These are phyloP conservation scores for Zymoseptoria brevis DNA, from an alignment of 2,329 filamentous ascomycete genomes.

Conservation along the genomic window DNA sequence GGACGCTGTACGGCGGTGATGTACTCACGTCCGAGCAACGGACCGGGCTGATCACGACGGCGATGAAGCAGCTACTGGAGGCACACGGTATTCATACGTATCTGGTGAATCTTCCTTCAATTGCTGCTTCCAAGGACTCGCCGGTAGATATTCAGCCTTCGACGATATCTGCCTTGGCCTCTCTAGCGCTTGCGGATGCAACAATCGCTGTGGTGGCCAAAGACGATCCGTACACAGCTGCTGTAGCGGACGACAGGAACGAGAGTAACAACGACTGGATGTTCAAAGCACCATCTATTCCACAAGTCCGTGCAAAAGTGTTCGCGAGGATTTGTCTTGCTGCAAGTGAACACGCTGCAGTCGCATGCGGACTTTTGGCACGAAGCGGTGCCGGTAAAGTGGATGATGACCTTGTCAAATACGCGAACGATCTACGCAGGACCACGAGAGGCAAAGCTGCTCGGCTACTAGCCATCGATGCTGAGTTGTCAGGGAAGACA, in stretches of 20 bases:
- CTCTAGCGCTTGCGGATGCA: conserved; percentile 74
- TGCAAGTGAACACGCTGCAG: conserved; percentile 76
- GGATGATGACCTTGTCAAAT: conserved; percentile 59
- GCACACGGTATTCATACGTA: conserved; percentile 72
- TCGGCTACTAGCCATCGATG: conserved; percentile 82
- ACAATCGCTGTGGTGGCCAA: conserved; percentile 85
- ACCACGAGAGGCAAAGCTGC: conserved; percentile 78
- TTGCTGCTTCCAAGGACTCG: conserved; percentile 40
- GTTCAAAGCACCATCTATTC: conserved; percentile 81
- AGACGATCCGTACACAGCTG: conserved; percentile 84
- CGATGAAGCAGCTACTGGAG: conserved; percentile 69
- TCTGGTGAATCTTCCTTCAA: conserved; percentile 43
- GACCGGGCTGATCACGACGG: conserved; percentile 59
- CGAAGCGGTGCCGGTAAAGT: conserved; percentile 44
- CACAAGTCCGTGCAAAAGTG: conserved; percentile 79
- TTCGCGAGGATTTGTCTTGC: conserved; percentile 83
- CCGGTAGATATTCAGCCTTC: conserved; percentile 37
- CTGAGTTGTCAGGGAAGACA: conserved; percentile 71
- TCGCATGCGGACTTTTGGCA: conserved; percentile 51
- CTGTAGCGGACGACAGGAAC: conserved; percentile 73
- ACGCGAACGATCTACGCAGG: conserved; percentile 65
- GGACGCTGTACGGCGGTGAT: conserved; percentile 62
- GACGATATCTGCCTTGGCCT: conserved; percentile 40
- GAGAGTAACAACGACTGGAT: conserved; percentile 89
- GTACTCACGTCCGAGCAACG: conserved; percentile 59